Percentiles rank a stretch among this genome's conserved stretches.
Conservation (phyloP, 257 asterid species). For the Jacaranda copaia region DNA sequence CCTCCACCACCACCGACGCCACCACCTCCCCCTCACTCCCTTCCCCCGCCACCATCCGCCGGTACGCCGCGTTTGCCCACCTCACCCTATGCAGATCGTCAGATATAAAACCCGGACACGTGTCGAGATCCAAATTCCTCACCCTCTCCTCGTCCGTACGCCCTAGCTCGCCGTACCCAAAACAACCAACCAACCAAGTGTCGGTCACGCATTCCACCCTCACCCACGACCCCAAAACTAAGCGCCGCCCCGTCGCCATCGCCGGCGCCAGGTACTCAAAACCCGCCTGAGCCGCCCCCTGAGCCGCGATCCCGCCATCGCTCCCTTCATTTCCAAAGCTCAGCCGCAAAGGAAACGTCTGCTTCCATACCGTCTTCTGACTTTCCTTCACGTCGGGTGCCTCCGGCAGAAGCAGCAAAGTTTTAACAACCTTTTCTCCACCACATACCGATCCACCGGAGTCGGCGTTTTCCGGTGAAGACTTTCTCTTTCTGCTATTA, state of each 20-base stretch:
- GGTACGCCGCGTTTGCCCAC: conserved; percentile 73
- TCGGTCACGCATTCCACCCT: conserved; percentile 61
- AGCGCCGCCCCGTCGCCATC: conserved; percentile 25
- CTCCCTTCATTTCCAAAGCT: conserved; percentile 49
- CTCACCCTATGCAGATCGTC: conserved; percentile 57
- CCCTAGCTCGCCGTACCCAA: conserved; percentile 39
- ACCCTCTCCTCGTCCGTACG: conserved; percentile 60
- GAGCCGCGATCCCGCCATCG: conserved; percentile 2
- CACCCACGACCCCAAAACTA: conserved; percentile 53
- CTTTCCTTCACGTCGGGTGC: conserved; percentile 27
- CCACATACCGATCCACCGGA: conserved; percentile 48
- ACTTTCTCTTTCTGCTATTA: conserved; percentile 40
- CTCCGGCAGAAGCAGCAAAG: conserved; percentile 56
- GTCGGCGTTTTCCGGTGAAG: conserved; percentile 42
- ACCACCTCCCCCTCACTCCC: conserved; percentile 42
- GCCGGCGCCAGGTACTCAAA: conserved; percentile 18
- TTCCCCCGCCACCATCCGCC: conserved; percentile 45
- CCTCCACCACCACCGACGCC: conserved; percentile 56
- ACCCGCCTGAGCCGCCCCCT: conserved; percentile 16
- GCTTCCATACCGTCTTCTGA: not conserved
- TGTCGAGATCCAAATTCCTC: conserved; percentile 59
- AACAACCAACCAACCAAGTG: conserved; percentile 47
- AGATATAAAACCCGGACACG: conserved; percentile 78
- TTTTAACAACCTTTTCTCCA: conserved; percentile 43
- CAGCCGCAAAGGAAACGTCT: conserved; percentile 50